Base-by-base conservation (phyloP, 1,284 basidiomycete species). In the Exobasidium cylindrosporum region DNA sequence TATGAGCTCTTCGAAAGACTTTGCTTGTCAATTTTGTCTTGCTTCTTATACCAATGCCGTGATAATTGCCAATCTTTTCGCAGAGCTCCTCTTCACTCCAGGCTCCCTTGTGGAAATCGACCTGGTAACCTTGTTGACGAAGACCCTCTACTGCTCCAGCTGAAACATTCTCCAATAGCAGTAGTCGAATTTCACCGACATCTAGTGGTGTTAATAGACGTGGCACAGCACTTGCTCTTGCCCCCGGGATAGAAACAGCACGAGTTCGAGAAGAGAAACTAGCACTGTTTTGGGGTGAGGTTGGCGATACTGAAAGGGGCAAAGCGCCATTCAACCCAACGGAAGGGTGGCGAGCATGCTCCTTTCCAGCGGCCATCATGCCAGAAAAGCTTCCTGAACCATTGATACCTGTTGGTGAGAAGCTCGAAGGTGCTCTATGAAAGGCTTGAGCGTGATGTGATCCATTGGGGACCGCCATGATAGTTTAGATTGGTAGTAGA, bases 151-250 rank as follows among this genome's bases (percentile, higher is more conserved):
- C 91, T 24, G 96, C 96, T 45, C 92, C 90, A 79, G 88, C 85
- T 81, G 89, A 93, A 84, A 98, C 94, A 80, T 97, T 97, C 83
- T 97, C 95, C 66, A 98, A 85, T 57, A 98, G 83, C 61, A 98
- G 85, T 55, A 97, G 85, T 26, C 63, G 58, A 65, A 79, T 77
- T 64, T 73, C 70, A 45, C 72, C 72, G 10, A 63, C 67, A 66
- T 77, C 73, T 45, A 78, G 77, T 13, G 75, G 77, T 14, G 75
- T 77, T 43, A 79, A 60, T 14, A 76, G 54, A 58, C 73, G 65
- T 13, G 77, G 75, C 45, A 67, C 43, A 23, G 43, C 17, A 30
- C 21, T 44, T 17, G 32, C 35, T 14, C 24, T 29, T 46, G 31
- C 52, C 23, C 52, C 56, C 4, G 64, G 64, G 52, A 63, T 63